A percentile compares a stretch with the other conserved stretches of the same genome.
Conservation (phyloP, 2,329 filamentous ascomycete genomes). For the Fonsecaea pugnacius region DNA sequence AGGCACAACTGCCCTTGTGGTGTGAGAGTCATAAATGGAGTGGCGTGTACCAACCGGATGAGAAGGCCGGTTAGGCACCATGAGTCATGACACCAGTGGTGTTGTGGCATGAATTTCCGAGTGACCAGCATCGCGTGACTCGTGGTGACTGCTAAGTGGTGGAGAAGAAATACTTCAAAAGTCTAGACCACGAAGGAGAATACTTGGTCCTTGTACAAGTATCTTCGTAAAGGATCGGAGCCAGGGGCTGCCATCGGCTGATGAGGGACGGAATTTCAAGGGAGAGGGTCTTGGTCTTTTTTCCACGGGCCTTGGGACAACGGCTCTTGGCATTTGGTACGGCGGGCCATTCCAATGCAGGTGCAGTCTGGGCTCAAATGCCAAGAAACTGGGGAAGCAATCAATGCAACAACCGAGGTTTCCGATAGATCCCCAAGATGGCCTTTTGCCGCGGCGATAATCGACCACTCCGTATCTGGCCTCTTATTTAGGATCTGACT, state of each 20-base stretch:
- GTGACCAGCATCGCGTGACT: constrained; percentile 18
- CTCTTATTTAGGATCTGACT: neutral
- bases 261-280: neutral
- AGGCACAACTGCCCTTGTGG: constrained; percentile 29
- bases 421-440: neutral
- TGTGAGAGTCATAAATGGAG: constrained; percentile 28
- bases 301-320: neutral
- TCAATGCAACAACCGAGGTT: neutral
- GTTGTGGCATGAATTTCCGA: constrained; percentile 21
- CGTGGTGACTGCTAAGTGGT: constrained; percentile 3
- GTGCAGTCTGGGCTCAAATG: neutral
- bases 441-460: neutral
- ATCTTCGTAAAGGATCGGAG: neutral
- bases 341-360: neutral
- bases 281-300: neutral
- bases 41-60: constrained; percentile 27
- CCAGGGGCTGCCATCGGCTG: neutral
- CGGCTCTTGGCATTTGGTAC: neutral
- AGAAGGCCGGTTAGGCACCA: constrained; percentile 18
- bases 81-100: constrained; percentile 29
- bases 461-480: neutral
- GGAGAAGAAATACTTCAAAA: neutral
- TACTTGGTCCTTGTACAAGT: neutral
- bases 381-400: constrained; percentile 9
- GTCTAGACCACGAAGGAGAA: neutral